Evolutionary conservation across 345 rosid genomes (phyloP), one percentile per base, ranked within the genome.

Genomic region (Eucalyptus pumila): DNA sequence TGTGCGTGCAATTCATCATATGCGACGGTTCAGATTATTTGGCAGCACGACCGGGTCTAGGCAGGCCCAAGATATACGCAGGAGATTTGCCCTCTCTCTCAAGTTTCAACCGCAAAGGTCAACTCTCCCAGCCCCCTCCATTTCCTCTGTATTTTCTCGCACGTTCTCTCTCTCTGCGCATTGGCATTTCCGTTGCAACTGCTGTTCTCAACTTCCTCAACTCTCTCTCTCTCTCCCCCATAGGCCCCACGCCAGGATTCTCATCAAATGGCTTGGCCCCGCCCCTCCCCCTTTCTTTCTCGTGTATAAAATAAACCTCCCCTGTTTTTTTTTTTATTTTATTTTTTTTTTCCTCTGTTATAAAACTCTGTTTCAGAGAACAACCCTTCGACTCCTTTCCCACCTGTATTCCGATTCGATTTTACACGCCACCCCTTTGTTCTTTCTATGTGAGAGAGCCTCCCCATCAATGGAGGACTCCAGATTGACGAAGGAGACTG

Each of bases 151-250:
- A 76, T 89, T 80, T 80, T 76, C 85, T 52, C 89, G 92, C 94
- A 90, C 94, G 92, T 91, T 90, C 92, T 92, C 90, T 54, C 80
- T 65, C 40, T 21, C 50, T 23, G 27, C 50, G 34, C 24, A n/a
- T 62, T 52, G 67, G 90, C 10, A 88, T 86, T 90, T 87, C 87
- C 51, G 91, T 87, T 87, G 93, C 93, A 91, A 92, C 94, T 81
- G 95, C 93, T 91, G 89, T 52, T 90, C 91, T 94, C 90, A 92
- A 91, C 93, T 87, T 90, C 94, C 93, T 87, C 93, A 86, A 93
- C 92, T 49, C 51, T 49, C 51, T 88, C 51, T 49, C 51, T 88
- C 88, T 89, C 87, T 49, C 52, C 93, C 93, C 93, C 92, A 90
- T 88, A 90, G 23, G 32, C 76, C 83, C 89, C 88, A 76, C 92